A percentile compares a stretch with the other conserved stretches of the same genome.
These are phyloP conservation scores for Ustilago tritici DNA, from an alignment of 1,284 basidiomycete genomes.

Conservation along the genomic window DNA sequence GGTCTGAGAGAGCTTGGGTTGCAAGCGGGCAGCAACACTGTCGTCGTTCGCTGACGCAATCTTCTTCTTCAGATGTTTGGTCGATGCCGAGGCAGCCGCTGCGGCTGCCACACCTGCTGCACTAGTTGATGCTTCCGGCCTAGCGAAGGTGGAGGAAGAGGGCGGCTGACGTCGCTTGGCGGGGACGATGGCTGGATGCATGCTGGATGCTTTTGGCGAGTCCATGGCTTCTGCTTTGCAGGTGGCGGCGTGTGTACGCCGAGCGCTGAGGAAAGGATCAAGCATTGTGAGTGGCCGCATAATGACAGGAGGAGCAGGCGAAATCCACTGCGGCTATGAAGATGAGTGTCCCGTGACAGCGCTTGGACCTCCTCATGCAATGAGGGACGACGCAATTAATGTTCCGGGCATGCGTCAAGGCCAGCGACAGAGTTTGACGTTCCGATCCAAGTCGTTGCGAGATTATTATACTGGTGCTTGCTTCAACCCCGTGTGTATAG, in stretches of 20 bases:
- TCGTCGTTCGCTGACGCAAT: constrained; percentile 36
- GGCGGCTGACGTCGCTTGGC: constrained; percentile 37
- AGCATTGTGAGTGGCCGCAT: constrained; percentile 37
- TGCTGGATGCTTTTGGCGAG: not conserved
- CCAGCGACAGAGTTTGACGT: not conserved
- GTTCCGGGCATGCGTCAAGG: constrained; percentile 9
- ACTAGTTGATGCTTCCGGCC: constrained; percentile 21
- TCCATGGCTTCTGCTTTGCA: constrained; percentile 4
- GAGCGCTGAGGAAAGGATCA: constrained; percentile 21
- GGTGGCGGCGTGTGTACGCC: not conserved
- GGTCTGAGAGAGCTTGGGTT: constrained; percentile 40
- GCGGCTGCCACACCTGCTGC: not conserved
- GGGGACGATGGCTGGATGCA: constrained; percentile 12
- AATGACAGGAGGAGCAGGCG: not conserved
- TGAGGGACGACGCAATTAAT: not conserved
- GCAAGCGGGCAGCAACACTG: constrained; percentile 33
- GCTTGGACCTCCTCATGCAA: constrained; percentile 19
- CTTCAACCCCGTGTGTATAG: not conserved
- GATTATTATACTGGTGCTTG: not conserved
- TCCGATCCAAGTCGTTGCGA: not conserved
- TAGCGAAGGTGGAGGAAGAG: constrained; percentile 17
- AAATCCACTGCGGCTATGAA: not conserved
- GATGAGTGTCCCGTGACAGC: not conserved
- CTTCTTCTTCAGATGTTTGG: constrained; percentile 32
- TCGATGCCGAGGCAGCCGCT: constrained; percentile 2